phyloP scores from a whole-genome alignment of 83 land plant species.

The Isoetes engelmannii region DNA sequence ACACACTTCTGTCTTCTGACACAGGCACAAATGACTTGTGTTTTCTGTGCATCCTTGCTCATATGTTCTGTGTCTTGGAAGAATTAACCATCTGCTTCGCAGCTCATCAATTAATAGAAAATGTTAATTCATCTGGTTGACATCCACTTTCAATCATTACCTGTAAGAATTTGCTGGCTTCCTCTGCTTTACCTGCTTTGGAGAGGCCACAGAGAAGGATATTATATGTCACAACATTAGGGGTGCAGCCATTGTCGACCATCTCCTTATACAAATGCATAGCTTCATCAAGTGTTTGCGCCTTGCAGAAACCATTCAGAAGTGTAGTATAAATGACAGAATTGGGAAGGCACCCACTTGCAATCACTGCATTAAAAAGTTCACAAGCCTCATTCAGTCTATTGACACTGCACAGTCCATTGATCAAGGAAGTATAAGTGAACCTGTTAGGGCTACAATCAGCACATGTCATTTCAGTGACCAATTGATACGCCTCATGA shows the following conservation, averaged over 20 bases:
- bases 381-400: constrained; percentile 45
- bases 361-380: constrained; percentile 40
- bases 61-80: too few species aligned
- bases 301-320: constrained; percentile 50
- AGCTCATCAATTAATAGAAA: too few species aligned
- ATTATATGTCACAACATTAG: constrained; percentile 46
- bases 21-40: too few species aligned
- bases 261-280: constrained; percentile 37
- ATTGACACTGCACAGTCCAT: constrained; percentile 47
- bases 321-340: constrained; percentile 48
- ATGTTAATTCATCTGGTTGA: not conserved
- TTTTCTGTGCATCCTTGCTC: too few species aligned
- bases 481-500: too few species aligned
- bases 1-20: too few species aligned
- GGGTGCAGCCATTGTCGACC: constrained; percentile 36
- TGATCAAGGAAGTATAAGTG: constrained; percentile 51
- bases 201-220: constrained; percentile 53
- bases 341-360: constrained; percentile 45
- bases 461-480: too few species aligned
- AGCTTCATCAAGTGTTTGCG: constrained; percentile 44
- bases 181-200: constrained; percentile 35
- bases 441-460: constrained; percentile 47
- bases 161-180: constrained; percentile 29
- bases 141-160: constrained; percentile 23
- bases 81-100: too few species aligned